phyloP scores from a whole-genome alignment of 176 grass and related monocot species.

The Oryza glaberrima region DNA sequence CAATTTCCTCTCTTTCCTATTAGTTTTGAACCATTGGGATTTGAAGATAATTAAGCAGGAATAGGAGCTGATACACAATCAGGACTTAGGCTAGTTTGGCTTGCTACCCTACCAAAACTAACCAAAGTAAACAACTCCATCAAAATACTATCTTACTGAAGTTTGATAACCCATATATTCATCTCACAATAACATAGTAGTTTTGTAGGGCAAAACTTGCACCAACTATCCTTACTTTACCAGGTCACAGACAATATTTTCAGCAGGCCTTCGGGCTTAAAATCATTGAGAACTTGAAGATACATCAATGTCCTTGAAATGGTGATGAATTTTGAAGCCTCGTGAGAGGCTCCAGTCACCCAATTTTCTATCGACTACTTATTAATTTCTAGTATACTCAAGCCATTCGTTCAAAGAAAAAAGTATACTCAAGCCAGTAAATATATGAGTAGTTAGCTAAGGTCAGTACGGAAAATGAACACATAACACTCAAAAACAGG shows the following conservation, averaged over 20 bases:
- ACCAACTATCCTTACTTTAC: not conserved
- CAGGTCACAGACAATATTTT: not conserved
- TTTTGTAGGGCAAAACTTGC: not conserved
- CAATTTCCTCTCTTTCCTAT: not conserved
- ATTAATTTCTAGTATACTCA: not conserved
- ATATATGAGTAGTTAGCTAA: not conserved
- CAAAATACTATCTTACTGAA: not conserved
- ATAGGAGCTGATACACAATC: not conserved
- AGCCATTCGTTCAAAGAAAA: no score
- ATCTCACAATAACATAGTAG: not conserved
- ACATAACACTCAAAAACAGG: not conserved
- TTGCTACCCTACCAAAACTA: not conserved
- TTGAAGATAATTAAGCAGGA: not conserved
- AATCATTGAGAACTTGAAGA: not conserved
- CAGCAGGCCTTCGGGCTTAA: not conserved
- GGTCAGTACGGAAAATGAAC: not conserved
- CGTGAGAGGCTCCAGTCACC: not conserved
- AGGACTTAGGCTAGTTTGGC: not conserved
- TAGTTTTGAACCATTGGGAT: not conserved
- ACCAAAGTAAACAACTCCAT: not conserved
- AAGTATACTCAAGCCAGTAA: not conserved
- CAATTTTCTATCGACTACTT: not conserved
- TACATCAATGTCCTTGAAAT: not conserved
- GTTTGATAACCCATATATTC: not conserved
- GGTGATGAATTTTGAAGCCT: not conserved